phyloP scores from a whole-genome alignment of 2,329 filamentous ascomycete species.

The Elsinoe perseae region DNA sequence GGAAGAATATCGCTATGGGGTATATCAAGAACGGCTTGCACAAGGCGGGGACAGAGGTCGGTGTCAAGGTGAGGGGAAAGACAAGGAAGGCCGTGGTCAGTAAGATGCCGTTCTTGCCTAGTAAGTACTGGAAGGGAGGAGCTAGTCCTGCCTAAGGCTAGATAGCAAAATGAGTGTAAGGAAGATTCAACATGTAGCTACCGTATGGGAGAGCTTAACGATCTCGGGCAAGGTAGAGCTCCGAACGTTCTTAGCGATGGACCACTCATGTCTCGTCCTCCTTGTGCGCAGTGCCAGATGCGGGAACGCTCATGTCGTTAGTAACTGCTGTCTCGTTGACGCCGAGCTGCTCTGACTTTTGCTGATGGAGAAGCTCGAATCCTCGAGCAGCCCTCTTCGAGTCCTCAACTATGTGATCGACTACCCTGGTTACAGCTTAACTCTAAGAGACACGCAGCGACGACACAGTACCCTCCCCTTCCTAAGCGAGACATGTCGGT shows the following conservation, averaged over 20 bases:
- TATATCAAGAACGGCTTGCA: conserved; percentile 76
- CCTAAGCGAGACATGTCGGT: background rate
- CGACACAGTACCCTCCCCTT: background rate
- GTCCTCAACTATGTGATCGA: no score
- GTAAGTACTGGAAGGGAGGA: conserved; percentile 60
- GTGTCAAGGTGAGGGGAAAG: conserved; percentile 69
- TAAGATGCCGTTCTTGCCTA: conserved; percentile 83
- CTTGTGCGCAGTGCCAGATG: no score
- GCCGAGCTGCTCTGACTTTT: no score
- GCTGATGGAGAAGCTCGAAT: no score
- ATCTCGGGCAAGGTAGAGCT: no score
- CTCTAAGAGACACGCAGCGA: no score
- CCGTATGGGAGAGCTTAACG: background rate
- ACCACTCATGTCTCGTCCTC: background rate
- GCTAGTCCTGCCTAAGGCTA: conserved; percentile 16
- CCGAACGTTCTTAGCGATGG: no score
- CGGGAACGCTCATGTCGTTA: no score
- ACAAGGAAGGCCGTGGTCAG: conserved; percentile 65
- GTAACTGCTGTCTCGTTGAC: no score
- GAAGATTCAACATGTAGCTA: conserved; percentile 8
- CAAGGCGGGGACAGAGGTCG: conserved; percentile 74
- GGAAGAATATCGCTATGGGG: conserved; percentile 92
- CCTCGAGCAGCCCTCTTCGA: no score
- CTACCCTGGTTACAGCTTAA: no score
- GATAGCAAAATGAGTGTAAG: background rate